phyloP scores from a whole-genome alignment of 2,329 filamentous ascomycete species.

The Tolypocladium guangdongense region DNA sequence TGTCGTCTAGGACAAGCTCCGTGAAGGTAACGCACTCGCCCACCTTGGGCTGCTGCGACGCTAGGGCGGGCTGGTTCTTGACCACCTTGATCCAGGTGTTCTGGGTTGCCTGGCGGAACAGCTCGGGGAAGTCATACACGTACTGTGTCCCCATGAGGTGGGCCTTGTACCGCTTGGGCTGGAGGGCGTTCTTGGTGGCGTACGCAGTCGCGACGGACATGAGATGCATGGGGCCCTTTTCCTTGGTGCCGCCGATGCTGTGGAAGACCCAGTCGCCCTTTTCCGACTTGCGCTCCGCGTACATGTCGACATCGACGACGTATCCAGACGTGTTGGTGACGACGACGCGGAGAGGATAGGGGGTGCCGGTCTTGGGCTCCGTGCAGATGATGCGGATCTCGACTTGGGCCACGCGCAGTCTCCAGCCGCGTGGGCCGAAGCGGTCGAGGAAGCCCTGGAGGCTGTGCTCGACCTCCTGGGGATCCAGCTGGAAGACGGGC shows the following conservation, averaged over 20 bases:
- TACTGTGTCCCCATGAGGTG: slow-evolving; percentile 99
- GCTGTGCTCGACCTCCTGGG: slow-evolving; percentile 82
- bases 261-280: slow-evolving; percentile 99
- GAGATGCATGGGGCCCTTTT: slow-evolving; percentile 91
- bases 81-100: slow-evolving; percentile 80
- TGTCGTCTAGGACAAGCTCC: slow-evolving; percentile 90
- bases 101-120: slow-evolving; percentile 96
- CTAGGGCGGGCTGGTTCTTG: slow-evolving; percentile 61
- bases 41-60: slow-evolving; percentile 69
- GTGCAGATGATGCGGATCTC: slow-evolving; percentile 99
- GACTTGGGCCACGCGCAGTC: slow-evolving; percentile 89
- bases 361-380: slow-evolving; percentile 69
- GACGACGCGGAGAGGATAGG: slow-evolving; percentile 87
- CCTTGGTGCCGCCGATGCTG: slow-evolving; percentile 88
- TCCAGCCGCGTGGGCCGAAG: slow-evolving; percentile 90
- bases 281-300: slow-evolving; percentile 94
- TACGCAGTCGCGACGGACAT: slow-evolving; percentile 86
- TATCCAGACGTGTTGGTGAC: slow-evolving; percentile 98
- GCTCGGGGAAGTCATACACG: slow-evolving; percentile 98
- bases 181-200: slow-evolving; percentile 95
- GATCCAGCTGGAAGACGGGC: slow-evolving; percentile 85
- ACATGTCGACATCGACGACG: slow-evolving; percentile 94
- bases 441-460: slow-evolving; percentile 92
- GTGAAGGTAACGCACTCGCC: slow-evolving; percentile 91
- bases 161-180: slow-evolving; percentile 98